Evolutionary conservation across 768 basidiomycete species (phyloP), one percentile per base, ranked within the genome.

Genomic region (Lentinula boryana): DNA sequence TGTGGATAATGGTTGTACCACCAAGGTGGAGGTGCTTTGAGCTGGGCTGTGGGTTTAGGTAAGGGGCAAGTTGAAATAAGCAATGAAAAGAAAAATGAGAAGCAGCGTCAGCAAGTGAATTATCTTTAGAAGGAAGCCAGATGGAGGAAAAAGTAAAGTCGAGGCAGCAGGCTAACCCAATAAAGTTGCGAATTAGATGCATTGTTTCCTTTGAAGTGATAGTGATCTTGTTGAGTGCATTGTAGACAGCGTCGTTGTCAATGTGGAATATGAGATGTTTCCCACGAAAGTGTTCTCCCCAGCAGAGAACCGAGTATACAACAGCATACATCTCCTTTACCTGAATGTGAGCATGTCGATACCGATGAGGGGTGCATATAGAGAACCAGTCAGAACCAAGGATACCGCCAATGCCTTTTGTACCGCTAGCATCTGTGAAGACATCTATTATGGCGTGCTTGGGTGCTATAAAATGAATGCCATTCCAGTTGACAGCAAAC

Each of bases 11-110:
- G 41, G 12, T 15, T 9, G 16, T 43, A 43, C 41, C 31, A 52
- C 72, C 70, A 54, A 72, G 67, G 70, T 69, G 74, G 12, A 74
- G 66, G 63, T 60, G 44, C 41, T 44, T 33, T 18, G 49, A 48
- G 48, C 38, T 55, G 50, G 51, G 48, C 40, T 54, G 43, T 10
- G 31, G 43, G 21, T 44, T 50, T 44, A 68, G 67, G 43, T 63
- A 40, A 2, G 68, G 68, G 41, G 41, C 41, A 13, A 23, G 62
- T 57, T 15, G 58, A 41, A 35, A 59, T 7, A 55, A 65, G 65
- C 9, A 68, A 12, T 4, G 10, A 58, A 68, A 74, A 63, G 63
- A 63, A 52, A 69, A 70, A 65, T 65, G 63, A 62, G 70, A 72
- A 58, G 69, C 68, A 51, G 69, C 65, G 31, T 72, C 65, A 68